These are phyloP conservation scores for Candida schatavii DNA, from an alignment of 805 yeast species.

Conservation along the genomic window DNA sequence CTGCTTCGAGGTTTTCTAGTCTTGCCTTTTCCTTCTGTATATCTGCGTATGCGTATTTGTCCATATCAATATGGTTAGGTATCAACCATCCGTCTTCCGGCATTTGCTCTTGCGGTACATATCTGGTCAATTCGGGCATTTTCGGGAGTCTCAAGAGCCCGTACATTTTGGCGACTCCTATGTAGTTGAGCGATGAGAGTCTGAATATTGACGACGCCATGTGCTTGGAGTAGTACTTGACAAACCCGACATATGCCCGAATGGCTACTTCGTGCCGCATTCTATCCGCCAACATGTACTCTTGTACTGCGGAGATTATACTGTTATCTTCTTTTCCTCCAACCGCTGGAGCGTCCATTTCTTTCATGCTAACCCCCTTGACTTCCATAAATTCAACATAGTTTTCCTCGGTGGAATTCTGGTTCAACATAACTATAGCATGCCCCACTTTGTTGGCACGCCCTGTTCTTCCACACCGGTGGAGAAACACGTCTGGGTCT, in stretches of 20 bases:
- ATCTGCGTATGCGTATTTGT: slow-evolving; percentile 63
- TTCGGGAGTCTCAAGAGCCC: slow-evolving; percentile 83
- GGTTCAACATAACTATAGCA: slow-evolving; percentile 70
- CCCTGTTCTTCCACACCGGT: slow-evolving; percentile 94
- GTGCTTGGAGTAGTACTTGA: slow-evolving; percentile 84
- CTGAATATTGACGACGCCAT: slow-evolving; percentile 86
- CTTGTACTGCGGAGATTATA: slow-evolving; percentile 17
- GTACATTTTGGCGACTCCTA: slow-evolving; percentile 69
- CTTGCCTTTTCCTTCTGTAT: slow-evolving; percentile 61
- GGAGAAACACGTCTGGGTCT: slow-evolving; percentile 87
- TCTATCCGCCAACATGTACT: slow-evolving; percentile 71
- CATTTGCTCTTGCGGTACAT: slow-evolving; percentile 44
- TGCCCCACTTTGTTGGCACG: slow-evolving; percentile 83
- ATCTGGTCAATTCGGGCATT: slow-evolving; percentile 79
- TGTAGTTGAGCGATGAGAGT: slow-evolving; percentile 63
- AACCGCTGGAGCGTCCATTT: slow-evolving; percentile 25
- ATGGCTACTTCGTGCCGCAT: slow-evolving; percentile 80
- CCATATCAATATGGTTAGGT: slow-evolving; percentile 62
- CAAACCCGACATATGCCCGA: slow-evolving; percentile 76
- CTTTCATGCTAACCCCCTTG: slow-evolving; percentile 51
- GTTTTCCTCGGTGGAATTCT: slow-evolving; percentile 74
- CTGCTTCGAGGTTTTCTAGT: slow-evolving; percentile 52
- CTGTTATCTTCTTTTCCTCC: slow-evolving; percentile 4
- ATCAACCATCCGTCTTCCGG: slow-evolving; percentile 79
- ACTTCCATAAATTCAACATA: slow-evolving; percentile 79